Evolutionary conservation across 441 rosid genomes (phyloP).

Genomic region (Kokia cookei): DNA sequence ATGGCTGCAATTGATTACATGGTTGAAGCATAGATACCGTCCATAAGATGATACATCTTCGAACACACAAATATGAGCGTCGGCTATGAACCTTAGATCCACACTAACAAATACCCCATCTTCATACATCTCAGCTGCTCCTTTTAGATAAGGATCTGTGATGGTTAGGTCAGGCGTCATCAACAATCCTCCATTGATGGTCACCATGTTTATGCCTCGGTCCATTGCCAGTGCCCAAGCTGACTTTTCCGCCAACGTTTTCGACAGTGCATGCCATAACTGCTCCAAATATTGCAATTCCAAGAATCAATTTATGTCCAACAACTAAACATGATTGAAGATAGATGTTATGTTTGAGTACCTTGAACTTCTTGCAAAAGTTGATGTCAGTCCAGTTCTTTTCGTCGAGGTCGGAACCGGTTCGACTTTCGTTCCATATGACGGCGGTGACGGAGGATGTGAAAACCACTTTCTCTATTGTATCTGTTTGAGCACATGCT

Average conservation of each 20-base stretch:
- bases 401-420: conserved; percentile 32
- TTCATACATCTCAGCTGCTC: conserved; percentile 70
- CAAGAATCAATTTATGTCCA: background rate
- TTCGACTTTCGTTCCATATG: conserved; percentile 40
- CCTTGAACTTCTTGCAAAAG: conserved; percentile 54
- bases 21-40: conserved; percentile 57
- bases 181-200: conserved; percentile 49
- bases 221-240: conserved; percentile 83
- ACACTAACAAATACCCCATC: conserved; percentile 53
- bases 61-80: conserved; percentile 44
- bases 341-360: background rate
- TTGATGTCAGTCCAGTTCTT: conserved; percentile 44
- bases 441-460: conserved; percentile 51
- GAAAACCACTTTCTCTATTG: conserved; percentile 55
- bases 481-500: conserved; percentile 60
- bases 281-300: conserved; percentile 4
- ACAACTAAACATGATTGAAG: background rate
- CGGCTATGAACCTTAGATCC: conserved; percentile 35
- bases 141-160: conserved; percentile 43
- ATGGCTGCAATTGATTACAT: conserved; percentile 28
- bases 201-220: conserved; percentile 52
- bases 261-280: conserved; percentile 64
- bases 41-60: conserved; percentile 53
- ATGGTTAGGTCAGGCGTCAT: conserved; percentile 39
- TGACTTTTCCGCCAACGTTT: conserved; percentile 54